Evolutionary conservation across 345 rosid genomes (phyloP), one percentile per base, ranked within the genome.

Genomic region (Lumnitzera littorea): DNA sequence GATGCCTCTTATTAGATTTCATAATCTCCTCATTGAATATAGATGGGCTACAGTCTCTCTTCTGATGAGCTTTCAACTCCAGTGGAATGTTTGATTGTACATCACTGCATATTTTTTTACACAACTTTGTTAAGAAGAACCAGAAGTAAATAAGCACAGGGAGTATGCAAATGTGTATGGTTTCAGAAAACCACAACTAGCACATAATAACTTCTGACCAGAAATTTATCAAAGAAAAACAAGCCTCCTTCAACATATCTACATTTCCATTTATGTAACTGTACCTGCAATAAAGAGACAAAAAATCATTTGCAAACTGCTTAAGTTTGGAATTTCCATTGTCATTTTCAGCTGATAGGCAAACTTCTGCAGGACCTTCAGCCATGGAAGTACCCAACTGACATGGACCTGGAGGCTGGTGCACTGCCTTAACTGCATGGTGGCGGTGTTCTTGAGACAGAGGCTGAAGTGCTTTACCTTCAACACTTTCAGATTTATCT

Each of bases 241-340:
- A 36, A 36, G 43, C 7, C 7, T 36, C 1, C 10, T 62, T 59
- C 49, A 41, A 46, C 12, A 41, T 36, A 51, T 17, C 47, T 61
- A 56, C 56, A 17, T 53, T 17, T 53, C n/a, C 15, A 3, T 24
- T 58, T 55, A 53, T 61, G 51, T 20, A 51, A 29, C 60, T 59
- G 62, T 89, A 92, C 98, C 98, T 74, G 72, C 96, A 89, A 75
- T 89, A 89, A 73, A 92, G 68, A 68, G 98, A 89, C 85, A 92
- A 76, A 74, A 87, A 92, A 62, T 82, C 82, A 64, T 77, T 73
- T 55, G 96, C 82, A 80, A 92, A 87, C 71, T 84, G 83, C 61
- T 78, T 76, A 58, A 92, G 70, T 57, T 92, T 91, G 56, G 70
- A 62, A 66, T 68, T 81, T 67, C 70, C 72, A 16, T 53, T 69